These are phyloP conservation scores for Lantana camara DNA, from an alignment of 257 asterid genomes.

Conservation along the genomic window DNA sequence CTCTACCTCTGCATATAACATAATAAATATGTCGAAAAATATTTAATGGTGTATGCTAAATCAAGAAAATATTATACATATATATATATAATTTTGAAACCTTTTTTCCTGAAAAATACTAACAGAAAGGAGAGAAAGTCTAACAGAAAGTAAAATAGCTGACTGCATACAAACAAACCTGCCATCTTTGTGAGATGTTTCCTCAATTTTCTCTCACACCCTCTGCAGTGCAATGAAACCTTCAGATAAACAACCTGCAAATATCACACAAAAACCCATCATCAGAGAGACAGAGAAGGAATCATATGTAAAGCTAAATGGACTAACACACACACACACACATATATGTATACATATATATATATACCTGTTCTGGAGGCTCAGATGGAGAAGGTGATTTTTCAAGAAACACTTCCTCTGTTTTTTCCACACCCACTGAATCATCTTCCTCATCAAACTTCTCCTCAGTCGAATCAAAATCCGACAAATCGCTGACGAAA, in stretches of 20 bases:
- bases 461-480: constrained; percentile 33
- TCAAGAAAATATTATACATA: too few species aligned
- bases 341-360: background rate
- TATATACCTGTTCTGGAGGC: constrained; percentile 48
- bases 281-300: too few species aligned
- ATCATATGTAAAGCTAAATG: background rate
- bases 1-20: too few species aligned
- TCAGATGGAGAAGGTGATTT: constrained; percentile 29
- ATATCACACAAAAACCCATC: background rate
- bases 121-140: background rate
- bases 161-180: constrained; percentile 41
- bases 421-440: constrained; percentile 5
- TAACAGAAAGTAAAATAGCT: too few species aligned
- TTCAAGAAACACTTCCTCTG: constrained; percentile 30
- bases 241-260: constrained; percentile 71
- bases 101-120: background rate
- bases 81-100: too few species aligned
- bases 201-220: constrained; percentile 82
- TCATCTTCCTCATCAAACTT: constrained; percentile 25
- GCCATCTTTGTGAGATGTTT: constrained; percentile 85
- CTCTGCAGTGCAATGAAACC: constrained; percentile 89
- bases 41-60: too few species aligned
- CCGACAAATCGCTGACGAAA: constrained; percentile 34
- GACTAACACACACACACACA: too few species aligned
- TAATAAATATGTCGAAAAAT: too few species aligned